Evolutionary conservation across 2,329 filamentous ascomycete genomes (phyloP), one percentile per base, ranked within the genome.

Genomic region (Fusarium guadeloupense): DNA sequence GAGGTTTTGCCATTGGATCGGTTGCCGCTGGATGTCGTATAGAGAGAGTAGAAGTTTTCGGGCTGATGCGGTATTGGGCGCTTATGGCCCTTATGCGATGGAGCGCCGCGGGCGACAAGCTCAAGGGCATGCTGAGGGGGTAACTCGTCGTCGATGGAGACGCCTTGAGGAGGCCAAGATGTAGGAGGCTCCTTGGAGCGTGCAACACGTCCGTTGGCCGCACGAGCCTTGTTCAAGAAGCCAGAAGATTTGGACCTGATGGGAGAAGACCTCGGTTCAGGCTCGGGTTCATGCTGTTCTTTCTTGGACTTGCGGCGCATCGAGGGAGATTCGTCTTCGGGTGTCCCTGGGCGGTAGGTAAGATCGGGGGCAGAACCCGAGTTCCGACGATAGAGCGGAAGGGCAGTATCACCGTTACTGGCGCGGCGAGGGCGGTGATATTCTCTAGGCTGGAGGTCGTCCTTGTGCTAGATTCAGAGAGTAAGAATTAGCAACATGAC

Each of bases 91-190:
- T 78, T 83, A 71, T 85, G 83, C 3, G 78, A 76, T 5, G 86
- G 83, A 3, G 82, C 85, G 6, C 86, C 86, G 8, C 80, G 77
- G n/a, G 80, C 79, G 59, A 89, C 84, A 54, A 87, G 77, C 42
- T 85, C 80, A 74, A 82, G 80, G 9, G 86, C 86, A 41, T 81
- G 80, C 37, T 78, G 79, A 14, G 83, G 80, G 1, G 80, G 75
- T 9, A 89, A 77, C 56, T 84, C 80, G 31, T 83, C 81, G 20
- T 79, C 71, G 37, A 70, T 75, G 10, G 78, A 75, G 41, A 86
- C 72, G 43, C 81, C 82, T 10, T 76, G 73, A 0, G 86, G 86
- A 16, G 86, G 86, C 86, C 86, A 89, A 66, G 80, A 75, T 3
- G 79, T 81, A 53, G 84, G 71, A 6, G 80, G 77, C 7, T 62